These are phyloP conservation scores for Cyberlindnera xylosilytica DNA, from an alignment of 805 yeast genomes.

Conservation along the genomic window DNA sequence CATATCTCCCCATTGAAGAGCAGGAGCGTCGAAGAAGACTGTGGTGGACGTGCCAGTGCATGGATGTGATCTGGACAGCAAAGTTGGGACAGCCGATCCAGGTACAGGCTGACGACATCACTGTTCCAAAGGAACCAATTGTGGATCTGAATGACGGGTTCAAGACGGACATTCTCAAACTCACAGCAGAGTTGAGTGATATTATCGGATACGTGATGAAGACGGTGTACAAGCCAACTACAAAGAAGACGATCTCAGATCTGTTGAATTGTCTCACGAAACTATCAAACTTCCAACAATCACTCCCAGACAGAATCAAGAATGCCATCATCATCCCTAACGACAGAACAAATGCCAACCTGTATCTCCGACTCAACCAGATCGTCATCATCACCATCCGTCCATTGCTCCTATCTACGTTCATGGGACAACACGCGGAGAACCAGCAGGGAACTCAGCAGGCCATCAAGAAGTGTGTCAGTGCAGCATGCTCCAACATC, in stretches of 20 bases:
- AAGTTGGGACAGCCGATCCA: conserved; percentile 36
- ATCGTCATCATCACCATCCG: conserved; percentile 34
- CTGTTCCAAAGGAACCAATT: conserved; percentile 26
- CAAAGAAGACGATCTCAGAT: conserved; percentile 27
- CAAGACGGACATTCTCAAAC: conserved; percentile 28
- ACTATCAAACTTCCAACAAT: conserved; percentile 25
- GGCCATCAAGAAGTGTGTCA: conserved; percentile 30
- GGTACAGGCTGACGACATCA: conserved; percentile 32
- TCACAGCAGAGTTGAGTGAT: conserved; percentile 24
- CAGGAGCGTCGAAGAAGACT: conserved; percentile 33
- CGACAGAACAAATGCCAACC: conserved; percentile 31
- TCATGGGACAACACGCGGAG: conserved; percentile 28
- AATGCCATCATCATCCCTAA: conserved; percentile 18
- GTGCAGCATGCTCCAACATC: conserved; percentile 32
- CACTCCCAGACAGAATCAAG: conserved; percentile 20
- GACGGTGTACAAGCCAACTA: conserved; percentile 30
- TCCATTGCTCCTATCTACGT: conserved; percentile 33
- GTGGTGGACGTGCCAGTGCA: conserved; percentile 39
- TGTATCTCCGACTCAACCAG: conserved; percentile 35
- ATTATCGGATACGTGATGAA: conserved; percentile 31
- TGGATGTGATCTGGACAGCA: conserved; percentile 37
- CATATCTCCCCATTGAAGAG: conserved; percentile 21
- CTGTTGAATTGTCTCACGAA: conserved; percentile 23
- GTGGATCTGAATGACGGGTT: conserved; percentile 30
- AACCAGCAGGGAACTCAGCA: conserved; percentile 23